Percentiles rank a stretch among this genome's conserved stretches.
Conservation (phyloP, 2,329 filamentous ascomycete species). For the Monosporascus sp. region DNA sequence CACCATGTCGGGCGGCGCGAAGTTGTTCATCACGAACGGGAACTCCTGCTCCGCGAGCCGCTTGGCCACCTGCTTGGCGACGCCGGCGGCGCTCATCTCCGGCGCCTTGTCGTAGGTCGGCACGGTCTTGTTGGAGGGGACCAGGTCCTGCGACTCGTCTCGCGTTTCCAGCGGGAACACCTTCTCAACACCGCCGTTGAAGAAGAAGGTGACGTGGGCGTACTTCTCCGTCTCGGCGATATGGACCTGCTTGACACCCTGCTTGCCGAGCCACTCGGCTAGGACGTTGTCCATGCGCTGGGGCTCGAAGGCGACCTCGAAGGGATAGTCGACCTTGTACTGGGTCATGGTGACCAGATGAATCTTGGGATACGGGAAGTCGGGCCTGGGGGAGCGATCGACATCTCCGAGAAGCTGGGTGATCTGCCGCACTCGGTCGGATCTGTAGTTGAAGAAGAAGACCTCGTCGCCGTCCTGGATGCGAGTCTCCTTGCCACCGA, state of each 20-base stretch:
- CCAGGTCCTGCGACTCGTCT: slow-evolving; percentile 72
- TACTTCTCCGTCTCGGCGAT: slow-evolving; percentile 99
- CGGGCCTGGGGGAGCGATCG: slow-evolving; percentile 83
- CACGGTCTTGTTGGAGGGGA: slow-evolving; percentile 84
- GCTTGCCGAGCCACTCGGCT: slow-evolving; percentile 90
- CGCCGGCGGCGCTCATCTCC: slow-evolving; percentile 89
- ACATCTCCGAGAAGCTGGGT: slow-evolving; percentile 89
- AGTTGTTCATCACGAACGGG: slow-evolving; percentile 99
- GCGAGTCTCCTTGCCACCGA: slow-evolving; percentile 78
- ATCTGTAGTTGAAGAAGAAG: slow-evolving; percentile 99
- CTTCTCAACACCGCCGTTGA: slow-evolving; percentile 98
- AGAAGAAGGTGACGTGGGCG: slow-evolving; percentile 99
- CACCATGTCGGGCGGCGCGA: slow-evolving; percentile 98
- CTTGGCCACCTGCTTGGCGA: slow-evolving; percentile 86
- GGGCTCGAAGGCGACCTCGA: slow-evolving; percentile 86
- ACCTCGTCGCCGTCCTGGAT: slow-evolving; percentile 89
- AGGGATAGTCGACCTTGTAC: slow-evolving; percentile 94
- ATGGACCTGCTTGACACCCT: slow-evolving; percentile 88
- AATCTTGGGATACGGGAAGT: slow-evolving; percentile 92
- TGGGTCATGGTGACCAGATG: slow-evolving; percentile 95
- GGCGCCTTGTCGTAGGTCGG: slow-evolving; percentile 92
- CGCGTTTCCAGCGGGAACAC: slow-evolving; percentile 87
- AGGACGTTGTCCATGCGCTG: slow-evolving; percentile 98
- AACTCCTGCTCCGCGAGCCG: slow-evolving; percentile 79
- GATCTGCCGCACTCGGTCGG: slow-evolving; percentile 93